phyloP scores from a whole-genome alignment of 1,284 basidiomycete genomes.

The Xerocomus nothofagi region DNA sequence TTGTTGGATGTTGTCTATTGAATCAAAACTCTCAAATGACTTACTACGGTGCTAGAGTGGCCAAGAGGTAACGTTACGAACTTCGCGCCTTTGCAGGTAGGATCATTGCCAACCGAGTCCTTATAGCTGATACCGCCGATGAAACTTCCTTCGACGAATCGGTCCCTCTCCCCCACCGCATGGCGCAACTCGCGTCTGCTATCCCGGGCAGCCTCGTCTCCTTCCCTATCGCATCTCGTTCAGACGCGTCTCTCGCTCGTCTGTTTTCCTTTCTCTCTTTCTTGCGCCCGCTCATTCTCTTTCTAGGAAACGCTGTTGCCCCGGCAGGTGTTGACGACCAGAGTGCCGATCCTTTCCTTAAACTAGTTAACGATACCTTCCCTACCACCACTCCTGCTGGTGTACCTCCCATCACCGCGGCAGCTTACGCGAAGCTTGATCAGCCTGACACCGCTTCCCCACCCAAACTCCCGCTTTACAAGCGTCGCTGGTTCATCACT shows the following conservation, averaged over 20 bases:
- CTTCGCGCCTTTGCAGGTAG: too few species aligned
- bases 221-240: constrained; percentile 32
- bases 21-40: too few species aligned
- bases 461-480: constrained; percentile 37
- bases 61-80: too few species aligned
- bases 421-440: constrained; percentile 14
- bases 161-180: constrained; percentile 19
- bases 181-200: constrained; percentile 43
- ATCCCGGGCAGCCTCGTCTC: constrained; percentile 35
- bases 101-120: too few species aligned
- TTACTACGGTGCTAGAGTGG: too few species aligned
- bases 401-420: constrained; percentile 10
- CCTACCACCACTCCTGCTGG: constrained; percentile 34
- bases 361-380: constrained; percentile 11
- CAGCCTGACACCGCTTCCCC: constrained; percentile 32
- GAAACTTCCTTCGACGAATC: too few species aligned
- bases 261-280: neutral
- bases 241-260: constrained; percentile 44
- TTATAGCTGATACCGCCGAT: too few species aligned
- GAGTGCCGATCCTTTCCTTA: constrained; percentile 13
- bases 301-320: constrained; percentile 39
- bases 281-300: neutral
- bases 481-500: constrained; percentile 46
- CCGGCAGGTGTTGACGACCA: constrained; percentile 39
- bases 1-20: too few species aligned